A percentile compares a stretch with the other conserved stretches of the same genome.
phyloP scores from a whole-genome alignment of 2,329 filamentous ascomycete genomes.

The Alternaria ventricosa region DNA sequence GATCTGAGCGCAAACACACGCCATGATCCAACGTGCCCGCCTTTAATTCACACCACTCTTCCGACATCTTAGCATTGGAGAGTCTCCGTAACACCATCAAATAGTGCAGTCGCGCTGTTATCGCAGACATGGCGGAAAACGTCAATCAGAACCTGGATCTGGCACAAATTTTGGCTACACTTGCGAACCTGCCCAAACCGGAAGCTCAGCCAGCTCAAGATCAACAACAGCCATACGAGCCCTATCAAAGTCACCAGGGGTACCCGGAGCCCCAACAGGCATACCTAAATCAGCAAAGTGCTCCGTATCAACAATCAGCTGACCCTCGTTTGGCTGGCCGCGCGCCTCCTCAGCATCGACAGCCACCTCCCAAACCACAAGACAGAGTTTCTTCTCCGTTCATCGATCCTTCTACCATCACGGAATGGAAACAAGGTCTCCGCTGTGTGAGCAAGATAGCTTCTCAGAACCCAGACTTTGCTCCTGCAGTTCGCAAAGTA shows the following conservation, averaged over 20 bases:
- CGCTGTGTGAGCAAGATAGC: slow-evolving; percentile 57
- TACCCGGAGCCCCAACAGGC: slow-evolving; percentile 5
- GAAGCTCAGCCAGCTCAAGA: slow-evolving; percentile 18
- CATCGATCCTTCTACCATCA: slow-evolving; percentile 57
- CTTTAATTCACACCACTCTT: not conserved
- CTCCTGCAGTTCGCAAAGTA: slow-evolving; percentile 50
- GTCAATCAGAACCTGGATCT: slow-evolving; percentile 36
- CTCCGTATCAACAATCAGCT: slow-evolving; percentile 10
- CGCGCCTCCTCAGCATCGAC: slow-evolving; percentile 20
- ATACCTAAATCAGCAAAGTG: slow-evolving; percentile 3
- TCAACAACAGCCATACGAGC: slow-evolving; percentile 14
- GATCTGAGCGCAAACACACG: slow-evolving; percentile 12
- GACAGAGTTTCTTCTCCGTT: slow-evolving; percentile 25
- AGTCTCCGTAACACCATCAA: not conserved
- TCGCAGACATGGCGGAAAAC: slow-evolving; percentile 41
- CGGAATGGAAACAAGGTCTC: slow-evolving; percentile 56
- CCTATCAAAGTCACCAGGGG: slow-evolving; percentile 4
- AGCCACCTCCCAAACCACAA: slow-evolving; percentile 21
- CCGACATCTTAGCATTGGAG: not conserved
- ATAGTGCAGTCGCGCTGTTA: not conserved
- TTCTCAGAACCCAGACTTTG: slow-evolving; percentile 53
- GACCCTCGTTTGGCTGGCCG: slow-evolving; percentile 35
- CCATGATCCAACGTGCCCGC: slow-evolving; percentile 13
- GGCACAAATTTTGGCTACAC: slow-evolving; percentile 43
- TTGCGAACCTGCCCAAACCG: slow-evolving; percentile 38